Conservation (phyloP, 768 basidiomycete species). For the Tulasnella sp. region DNA sequence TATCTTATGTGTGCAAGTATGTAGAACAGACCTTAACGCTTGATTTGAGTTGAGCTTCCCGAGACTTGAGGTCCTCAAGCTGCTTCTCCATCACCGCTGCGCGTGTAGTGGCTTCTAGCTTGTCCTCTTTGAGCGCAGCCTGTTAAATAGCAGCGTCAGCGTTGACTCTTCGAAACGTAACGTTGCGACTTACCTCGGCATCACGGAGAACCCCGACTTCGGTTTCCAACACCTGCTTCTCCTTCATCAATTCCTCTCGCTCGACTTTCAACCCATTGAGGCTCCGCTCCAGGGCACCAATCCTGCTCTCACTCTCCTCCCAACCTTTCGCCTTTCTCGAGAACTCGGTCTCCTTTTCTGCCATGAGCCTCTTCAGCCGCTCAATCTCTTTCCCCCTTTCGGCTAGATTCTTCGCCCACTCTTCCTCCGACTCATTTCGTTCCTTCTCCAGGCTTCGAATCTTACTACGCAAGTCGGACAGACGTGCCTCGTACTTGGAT, state of each 20-base stretch:
- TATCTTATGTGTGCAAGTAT: not conserved
- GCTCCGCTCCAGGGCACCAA: constrained; percentile 50
- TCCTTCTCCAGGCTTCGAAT: constrained; percentile 71
- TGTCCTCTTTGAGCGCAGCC: constrained; percentile 47
- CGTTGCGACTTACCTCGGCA: constrained; percentile 54
- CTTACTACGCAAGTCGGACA: constrained; percentile 66
- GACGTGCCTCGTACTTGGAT: constrained; percentile 67
- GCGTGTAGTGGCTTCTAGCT: constrained; percentile 50
- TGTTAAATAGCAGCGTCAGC: constrained; percentile 34
- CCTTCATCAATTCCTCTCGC: constrained; percentile 44
- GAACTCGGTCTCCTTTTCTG: constrained; percentile 57
- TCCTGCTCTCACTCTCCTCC: constrained; percentile 51
- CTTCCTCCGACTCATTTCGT: constrained; percentile 78
- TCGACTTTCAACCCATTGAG: constrained; percentile 41
- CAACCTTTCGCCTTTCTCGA: constrained; percentile 49
- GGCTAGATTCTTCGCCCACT: constrained; percentile 80
- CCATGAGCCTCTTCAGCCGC: constrained; percentile 58
- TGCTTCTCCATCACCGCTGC: constrained; percentile 57
- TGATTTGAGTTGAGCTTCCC: constrained; percentile 64
- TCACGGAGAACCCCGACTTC: constrained; percentile 52
- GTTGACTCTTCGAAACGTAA: no score
- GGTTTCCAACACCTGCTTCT: constrained; percentile 52
- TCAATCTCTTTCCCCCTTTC: constrained; percentile 78
- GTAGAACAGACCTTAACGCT: constrained; percentile 67
- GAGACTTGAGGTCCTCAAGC: constrained; percentile 64